A percentile compares a stretch with the other conserved stretches of the same genome.
phyloP scores from a whole-genome alignment of 257 asterid species.

The Rubia yunnanensis region DNA sequence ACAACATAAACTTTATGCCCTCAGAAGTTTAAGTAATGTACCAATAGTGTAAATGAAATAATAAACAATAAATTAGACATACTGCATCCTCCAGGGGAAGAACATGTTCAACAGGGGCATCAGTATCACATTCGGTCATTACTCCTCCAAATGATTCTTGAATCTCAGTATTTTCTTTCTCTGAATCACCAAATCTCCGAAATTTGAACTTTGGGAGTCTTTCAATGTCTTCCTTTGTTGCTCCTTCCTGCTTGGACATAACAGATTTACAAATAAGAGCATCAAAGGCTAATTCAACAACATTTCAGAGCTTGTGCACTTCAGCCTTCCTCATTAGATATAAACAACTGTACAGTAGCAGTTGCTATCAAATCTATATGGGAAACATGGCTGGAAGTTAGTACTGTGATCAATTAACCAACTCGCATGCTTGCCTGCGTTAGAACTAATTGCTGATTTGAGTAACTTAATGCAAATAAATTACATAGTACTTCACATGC shows the following conservation, averaged over 20 bases:
- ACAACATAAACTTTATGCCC: too few species aligned
- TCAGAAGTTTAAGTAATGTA: background rate
- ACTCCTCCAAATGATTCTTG: slow-evolving; percentile 94
- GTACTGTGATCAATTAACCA: background rate
- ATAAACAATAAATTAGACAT: slow-evolving; percentile 20
- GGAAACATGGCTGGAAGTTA: background rate
- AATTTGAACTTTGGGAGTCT: slow-evolving; percentile 75
- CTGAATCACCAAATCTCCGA: slow-evolving; percentile 82
- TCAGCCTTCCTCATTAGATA: background rate
- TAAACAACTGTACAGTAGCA: background rate
- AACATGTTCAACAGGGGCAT: slow-evolving; percentile 64
- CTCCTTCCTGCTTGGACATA: slow-evolving; percentile 74
- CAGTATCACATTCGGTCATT: slow-evolving; percentile 75
- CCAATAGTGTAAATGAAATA: background rate
- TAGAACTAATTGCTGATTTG: too few species aligned
- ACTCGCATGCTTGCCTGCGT: too few species aligned
- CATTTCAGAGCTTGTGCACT: background rate
- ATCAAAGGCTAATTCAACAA: background rate
- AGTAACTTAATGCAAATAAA: too few species aligned
- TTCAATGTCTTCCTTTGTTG: slow-evolving; percentile 91
- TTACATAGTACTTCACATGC: too few species aligned
- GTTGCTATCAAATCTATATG: background rate
- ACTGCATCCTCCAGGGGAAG: slow-evolving; percentile 92
- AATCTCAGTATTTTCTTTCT: slow-evolving; percentile 82
- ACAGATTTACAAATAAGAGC: background rate